Conservation (phyloP, 345 rosid species). For the Gossypium arboreum region DNA sequence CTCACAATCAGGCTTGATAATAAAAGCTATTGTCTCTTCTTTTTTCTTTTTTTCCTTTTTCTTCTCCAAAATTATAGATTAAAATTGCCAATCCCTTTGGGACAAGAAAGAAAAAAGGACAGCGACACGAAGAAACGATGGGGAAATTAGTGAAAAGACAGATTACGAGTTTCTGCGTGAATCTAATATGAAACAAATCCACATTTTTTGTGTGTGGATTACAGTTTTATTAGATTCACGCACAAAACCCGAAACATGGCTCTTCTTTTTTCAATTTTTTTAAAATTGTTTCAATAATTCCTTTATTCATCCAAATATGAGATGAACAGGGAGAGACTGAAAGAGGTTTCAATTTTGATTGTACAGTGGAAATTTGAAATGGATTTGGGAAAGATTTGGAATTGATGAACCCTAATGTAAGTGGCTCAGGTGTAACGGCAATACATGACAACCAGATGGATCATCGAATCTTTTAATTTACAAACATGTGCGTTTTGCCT, state of each 20-base stretch:
- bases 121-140: not conserved
- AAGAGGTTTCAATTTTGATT: not conserved
- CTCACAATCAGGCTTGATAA: not conserved
- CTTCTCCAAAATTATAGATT: not conserved
- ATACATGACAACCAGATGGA: not conserved
- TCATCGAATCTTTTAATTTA: not conserved
- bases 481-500: not conserved
- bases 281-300: not conserved
- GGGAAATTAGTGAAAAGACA: constrained; percentile 13
- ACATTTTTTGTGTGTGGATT: not conserved
- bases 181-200: constrained; percentile 24
- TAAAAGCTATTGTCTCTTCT: not conserved
- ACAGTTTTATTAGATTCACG: constrained; percentile 34
- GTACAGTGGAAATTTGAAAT: not conserved
- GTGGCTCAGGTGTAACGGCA: not conserved
- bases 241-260: constrained; percentile 40
- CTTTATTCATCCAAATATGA: not conserved
- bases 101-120: not conserved
- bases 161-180: constrained; percentile 40
- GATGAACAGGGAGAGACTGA: not conserved
- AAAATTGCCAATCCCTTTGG: not conserved
- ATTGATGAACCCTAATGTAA: not conserved
- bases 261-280: constrained; percentile 11
- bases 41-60: no score
- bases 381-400: not conserved